These are phyloP conservation scores for Bryoglossum gracile DNA, from an alignment of 495 filamentous ascomycete species.

Conservation along the genomic window DNA sequence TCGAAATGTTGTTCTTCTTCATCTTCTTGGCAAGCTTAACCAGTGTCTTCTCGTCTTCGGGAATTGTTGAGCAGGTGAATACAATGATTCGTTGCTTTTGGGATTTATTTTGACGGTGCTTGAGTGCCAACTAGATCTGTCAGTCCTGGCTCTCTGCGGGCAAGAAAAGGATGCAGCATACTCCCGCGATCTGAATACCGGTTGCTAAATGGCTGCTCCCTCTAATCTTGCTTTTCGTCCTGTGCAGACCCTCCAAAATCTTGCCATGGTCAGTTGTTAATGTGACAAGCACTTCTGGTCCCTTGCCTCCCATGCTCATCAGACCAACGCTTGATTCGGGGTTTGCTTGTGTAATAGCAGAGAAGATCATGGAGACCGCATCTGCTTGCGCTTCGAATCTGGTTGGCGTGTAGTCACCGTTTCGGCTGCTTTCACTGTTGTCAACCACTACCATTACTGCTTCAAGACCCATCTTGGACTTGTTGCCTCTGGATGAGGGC, in stretches of 20 bases:
- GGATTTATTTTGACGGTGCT: constrained; percentile 94
- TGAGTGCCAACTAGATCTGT: constrained; percentile 92
- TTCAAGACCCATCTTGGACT: constrained; percentile 49
- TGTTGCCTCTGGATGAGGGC: constrained; percentile 12
- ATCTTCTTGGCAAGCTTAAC: constrained; percentile 92
- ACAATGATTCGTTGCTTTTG: constrained; percentile 92
- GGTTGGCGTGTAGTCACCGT: constrained; percentile 92
- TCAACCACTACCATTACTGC: constrained; percentile 74
- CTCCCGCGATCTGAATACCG: constrained; percentile 87
- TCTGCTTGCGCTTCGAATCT: constrained; percentile 94
- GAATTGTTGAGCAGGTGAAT: constrained; percentile 88
- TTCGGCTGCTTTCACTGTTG: constrained; percentile 96
- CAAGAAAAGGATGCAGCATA: constrained; percentile 44
- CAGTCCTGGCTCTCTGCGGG: neutral
- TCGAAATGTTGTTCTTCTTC: constrained; percentile 90
- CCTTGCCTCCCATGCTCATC: constrained; percentile 98
- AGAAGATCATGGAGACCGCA: constrained; percentile 90
- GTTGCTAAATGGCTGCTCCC: constrained; percentile 81
- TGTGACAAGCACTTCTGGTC: constrained; percentile 92
- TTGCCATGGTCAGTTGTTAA: constrained; percentile 93
- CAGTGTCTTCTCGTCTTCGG: constrained; percentile 79
- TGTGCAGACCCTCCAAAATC: constrained; percentile 86
- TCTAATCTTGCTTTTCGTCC: constrained; percentile 93
- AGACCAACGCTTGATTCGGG: constrained; percentile 94
- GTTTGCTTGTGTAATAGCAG: constrained; percentile 86